Conservation (phyloP, 108 stramenopile species). For the Pseudonitzschia multiseries region DNA sequence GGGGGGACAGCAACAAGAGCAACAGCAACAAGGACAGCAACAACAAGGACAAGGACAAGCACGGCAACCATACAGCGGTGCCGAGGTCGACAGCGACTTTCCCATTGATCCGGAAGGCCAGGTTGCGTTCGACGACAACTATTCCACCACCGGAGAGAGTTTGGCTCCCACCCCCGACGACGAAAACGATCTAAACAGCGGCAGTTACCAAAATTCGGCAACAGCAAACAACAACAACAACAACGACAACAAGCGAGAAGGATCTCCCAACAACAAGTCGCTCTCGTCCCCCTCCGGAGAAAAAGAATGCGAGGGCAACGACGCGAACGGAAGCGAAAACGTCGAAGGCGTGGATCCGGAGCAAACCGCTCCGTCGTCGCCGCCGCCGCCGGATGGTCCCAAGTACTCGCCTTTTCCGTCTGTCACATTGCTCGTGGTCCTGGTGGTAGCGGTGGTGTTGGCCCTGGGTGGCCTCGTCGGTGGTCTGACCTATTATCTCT, state of each 20-base stretch:
- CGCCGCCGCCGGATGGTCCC: neutral
- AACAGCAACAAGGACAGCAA: neutral
- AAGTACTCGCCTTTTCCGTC: neutral
- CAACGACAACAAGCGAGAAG: too few species aligned
- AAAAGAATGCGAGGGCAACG: neutral
- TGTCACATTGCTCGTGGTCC: neutral
- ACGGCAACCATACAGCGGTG: neutral
- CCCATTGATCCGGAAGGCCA: neutral
- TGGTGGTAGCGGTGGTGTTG: neutral
- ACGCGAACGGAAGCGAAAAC: neutral
- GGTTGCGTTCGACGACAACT: neutral
- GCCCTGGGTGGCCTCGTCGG: neutral
- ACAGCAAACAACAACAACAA: neutral
- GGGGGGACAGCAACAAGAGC: neutral
- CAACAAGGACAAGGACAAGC: neutral
- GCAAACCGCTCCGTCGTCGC: neutral
- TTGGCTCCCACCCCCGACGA: conserved; percentile 6
- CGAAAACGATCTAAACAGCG: neutral
- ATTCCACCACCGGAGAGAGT: conserved; percentile 4
- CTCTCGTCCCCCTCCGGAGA: too few species aligned
- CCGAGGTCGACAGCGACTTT: neutral
- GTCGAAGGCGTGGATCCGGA: neutral
- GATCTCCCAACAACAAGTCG: too few species aligned
- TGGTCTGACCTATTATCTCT: neutral
- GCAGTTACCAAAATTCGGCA: neutral